Evolutionary conservation across 139 green algal genomes (phyloP).

Genomic region (Limnomonas spitsbergensis): DNA sequence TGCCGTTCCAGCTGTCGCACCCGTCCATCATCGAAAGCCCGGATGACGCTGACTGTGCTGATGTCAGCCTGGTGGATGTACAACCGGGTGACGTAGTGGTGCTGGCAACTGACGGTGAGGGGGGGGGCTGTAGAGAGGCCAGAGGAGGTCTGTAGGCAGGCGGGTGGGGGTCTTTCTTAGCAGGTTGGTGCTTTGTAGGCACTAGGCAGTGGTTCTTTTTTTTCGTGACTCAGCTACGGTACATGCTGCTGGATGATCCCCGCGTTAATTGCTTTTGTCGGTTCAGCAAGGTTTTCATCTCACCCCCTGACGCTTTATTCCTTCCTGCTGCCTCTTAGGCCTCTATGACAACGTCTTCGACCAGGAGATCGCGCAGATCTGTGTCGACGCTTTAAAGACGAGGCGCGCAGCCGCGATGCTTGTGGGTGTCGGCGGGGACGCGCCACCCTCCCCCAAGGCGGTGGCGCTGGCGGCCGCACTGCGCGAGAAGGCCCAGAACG

Average conservation of each 20-base stretch:
- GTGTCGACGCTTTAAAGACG: neutral
- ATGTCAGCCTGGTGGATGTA: constrained; percentile 48
- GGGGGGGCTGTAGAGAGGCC: neutral
- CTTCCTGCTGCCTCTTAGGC: no score
- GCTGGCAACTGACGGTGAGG: neutral
- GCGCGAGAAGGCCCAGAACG: neutral
- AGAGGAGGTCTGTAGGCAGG: no score
- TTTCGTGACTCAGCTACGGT: no score
- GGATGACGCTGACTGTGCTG: constrained; percentile 56
- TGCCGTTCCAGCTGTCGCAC: constrained; percentile 80
- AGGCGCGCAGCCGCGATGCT: neutral
- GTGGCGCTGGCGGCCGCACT: neutral
- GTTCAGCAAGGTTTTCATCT: no score
- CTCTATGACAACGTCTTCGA: constrained; percentile 98
- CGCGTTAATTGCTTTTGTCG: no score
- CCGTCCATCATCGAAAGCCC: constrained; percentile 57
- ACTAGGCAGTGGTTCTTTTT: no score
- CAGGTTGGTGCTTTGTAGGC: no score
- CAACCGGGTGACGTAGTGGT: constrained; percentile 12
- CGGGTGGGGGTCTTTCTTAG: no score
- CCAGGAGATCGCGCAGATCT: constrained; percentile 60
- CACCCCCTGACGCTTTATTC: no score
- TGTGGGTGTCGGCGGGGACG: neutral
- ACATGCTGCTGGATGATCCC: no score
- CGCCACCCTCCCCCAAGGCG: neutral